Conservation (phyloP, 23 red algal genomes). For the Agarophyton chilense region DNA sequence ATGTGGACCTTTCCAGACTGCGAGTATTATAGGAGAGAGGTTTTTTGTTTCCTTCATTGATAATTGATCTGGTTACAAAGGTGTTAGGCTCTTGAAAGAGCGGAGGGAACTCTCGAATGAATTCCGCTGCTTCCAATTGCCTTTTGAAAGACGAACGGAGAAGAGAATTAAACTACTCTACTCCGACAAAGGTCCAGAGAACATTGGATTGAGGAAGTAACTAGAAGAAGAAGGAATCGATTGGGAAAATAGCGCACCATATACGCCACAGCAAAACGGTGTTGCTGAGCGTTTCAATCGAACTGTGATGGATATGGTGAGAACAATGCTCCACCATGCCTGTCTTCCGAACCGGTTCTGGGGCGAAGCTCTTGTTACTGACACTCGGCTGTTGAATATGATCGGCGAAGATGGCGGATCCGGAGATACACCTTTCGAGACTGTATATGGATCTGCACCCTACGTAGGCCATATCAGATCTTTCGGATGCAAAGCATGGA, state of each 20-base stretch:
- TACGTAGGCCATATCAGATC: not conserved
- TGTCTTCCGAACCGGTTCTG: not conserved
- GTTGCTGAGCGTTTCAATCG: constrained; percentile 15
- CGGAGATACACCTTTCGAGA: constrained; percentile 2
- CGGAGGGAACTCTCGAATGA: not conserved
- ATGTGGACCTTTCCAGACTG: constrained; percentile 3
- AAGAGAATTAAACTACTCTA: not conserved
- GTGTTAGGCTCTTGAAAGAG: not conserved
- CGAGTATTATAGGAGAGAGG: constrained; percentile 2
- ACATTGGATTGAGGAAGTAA: not conserved
- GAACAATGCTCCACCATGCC: constrained; percentile 1
- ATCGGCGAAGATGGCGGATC: not conserved
- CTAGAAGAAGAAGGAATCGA: constrained; percentile 24
- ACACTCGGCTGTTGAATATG: not conserved
- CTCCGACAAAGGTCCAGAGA: constrained; percentile 18
- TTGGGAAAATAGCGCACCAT: not conserved
- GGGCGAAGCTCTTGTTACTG: not conserved
- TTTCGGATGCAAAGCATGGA: constrained; percentile 23
- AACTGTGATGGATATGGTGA: not conserved
- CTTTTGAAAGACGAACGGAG: not conserved
- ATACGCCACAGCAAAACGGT: constrained; percentile 16
- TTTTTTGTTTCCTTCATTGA: constrained; percentile 33
- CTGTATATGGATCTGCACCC: not conserved
- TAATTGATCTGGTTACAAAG: not conserved
- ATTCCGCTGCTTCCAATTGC: not conserved